These are phyloP conservation scores for Cerrena zonata DNA, from an alignment of 1,284 basidiomycete genomes.

Conservation along the genomic window DNA sequence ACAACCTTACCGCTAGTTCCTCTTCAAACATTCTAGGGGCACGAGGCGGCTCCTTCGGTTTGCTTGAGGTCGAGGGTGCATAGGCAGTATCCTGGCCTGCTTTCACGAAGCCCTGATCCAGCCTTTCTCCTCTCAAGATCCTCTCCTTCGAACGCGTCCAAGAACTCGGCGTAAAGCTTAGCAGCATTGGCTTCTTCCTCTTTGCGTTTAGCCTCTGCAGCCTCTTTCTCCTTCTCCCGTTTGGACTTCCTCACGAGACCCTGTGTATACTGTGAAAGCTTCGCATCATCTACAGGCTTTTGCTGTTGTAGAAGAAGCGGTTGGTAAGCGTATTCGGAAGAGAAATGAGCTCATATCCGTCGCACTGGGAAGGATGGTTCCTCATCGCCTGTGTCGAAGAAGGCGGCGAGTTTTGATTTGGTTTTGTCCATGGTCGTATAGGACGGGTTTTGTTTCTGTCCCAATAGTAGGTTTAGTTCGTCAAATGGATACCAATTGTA, in stretches of 20 bases:
- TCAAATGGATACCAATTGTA: too few species aligned
- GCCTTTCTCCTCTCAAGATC: slow-evolving; percentile 45
- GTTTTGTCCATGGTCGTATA: slow-evolving; percentile 63
- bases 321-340: slow-evolving; percentile 53
- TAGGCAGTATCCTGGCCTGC: slow-evolving; percentile 55
- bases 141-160: slow-evolving; percentile 80
- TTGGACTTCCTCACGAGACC: slow-evolving; percentile 72
- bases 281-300: slow-evolving; percentile 73
- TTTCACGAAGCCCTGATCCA: slow-evolving; percentile 70
- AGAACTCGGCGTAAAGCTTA: slow-evolving; percentile 79
- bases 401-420: slow-evolving; percentile 68
- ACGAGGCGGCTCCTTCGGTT: slow-evolving; percentile 23
- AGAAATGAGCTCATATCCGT: slow-evolving; percentile 62
- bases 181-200: slow-evolving; percentile 78
- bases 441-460: neutral
- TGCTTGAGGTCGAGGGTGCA: slow-evolving; percentile 35
- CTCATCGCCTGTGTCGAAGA: slow-evolving; percentile 78
- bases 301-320: slow-evolving; percentile 48
- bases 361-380: slow-evolving; percentile 80
- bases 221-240: slow-evolving; percentile 83
- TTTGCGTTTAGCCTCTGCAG: slow-evolving; percentile 78
- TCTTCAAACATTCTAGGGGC: slow-evolving; percentile 28
- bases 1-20: slow-evolving; percentile 25
- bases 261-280: slow-evolving; percentile 69
- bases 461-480: too few species aligned